Evolutionary conservation across 2,329 filamentous ascomycete species (phyloP).

Genomic region (Phialocephala sp.): DNA sequence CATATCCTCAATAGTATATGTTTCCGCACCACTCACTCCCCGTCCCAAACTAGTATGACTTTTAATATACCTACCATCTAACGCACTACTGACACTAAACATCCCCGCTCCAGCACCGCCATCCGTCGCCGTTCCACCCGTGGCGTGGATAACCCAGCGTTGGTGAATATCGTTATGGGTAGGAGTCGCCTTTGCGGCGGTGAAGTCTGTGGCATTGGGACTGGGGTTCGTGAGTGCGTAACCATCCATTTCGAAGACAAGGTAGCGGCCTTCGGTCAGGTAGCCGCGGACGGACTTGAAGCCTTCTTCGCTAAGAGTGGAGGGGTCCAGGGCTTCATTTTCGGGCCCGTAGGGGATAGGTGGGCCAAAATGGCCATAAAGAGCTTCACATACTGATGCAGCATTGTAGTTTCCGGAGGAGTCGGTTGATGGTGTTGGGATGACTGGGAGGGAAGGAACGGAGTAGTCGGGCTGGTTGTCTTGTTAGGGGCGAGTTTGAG

Average conservation of each 20-base stretch:
- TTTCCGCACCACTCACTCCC: conserved; percentile 22
- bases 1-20: conserved; percentile 28
- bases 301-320: conserved; percentile 55
- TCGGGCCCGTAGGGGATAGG: conserved; percentile 54
- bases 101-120: conserved; percentile 29
- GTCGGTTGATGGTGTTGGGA: conserved; percentile 50
- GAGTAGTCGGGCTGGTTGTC: conserved; percentile 51
- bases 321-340: conserved; percentile 44
- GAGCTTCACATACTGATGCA: conserved; percentile 50
- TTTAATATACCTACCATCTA: conserved; percentile 48
- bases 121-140: conserved; percentile 3
- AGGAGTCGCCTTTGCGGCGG: conserved; percentile 37
- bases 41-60: conserved; percentile 24
- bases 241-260: conserved; percentile 55
- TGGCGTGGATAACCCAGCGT: conserved; percentile 54
- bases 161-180: conserved; percentile 50
- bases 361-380: conserved; percentile 45
- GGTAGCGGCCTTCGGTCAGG: conserved; percentile 60
- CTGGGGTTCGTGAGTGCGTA: conserved; percentile 49
- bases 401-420: conserved; percentile 52
- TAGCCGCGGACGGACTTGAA: conserved; percentile 58
- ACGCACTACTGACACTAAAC: conserved; percentile 49
- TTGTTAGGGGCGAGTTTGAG: not conserved
- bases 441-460: conserved; percentile 52
- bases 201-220: conserved; percentile 33